These are phyloP conservation scores for Penicillium frequentans DNA, from an alignment of 2,329 filamentous ascomycete genomes.

Conservation along the genomic window DNA sequence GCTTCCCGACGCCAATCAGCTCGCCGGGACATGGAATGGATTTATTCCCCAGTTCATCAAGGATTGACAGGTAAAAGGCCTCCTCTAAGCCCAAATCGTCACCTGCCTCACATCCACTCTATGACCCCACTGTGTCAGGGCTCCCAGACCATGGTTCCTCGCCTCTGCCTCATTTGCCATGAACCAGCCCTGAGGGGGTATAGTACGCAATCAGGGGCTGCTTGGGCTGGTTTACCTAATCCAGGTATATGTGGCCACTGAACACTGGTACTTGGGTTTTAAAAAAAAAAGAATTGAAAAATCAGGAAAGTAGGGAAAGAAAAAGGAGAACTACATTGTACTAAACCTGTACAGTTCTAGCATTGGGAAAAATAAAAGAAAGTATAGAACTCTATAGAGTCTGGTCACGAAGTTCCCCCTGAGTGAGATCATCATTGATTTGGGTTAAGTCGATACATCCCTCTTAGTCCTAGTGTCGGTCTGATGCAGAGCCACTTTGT, in stretches of 20 bases:
- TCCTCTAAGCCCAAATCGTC: conserved; percentile 16
- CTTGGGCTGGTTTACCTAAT: conserved; percentile 12
- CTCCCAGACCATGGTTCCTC: conserved; percentile 30
- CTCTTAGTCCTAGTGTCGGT: conserved; percentile 25
- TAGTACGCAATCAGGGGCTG: conserved; percentile 28
- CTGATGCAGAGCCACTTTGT: conserved; percentile 26
- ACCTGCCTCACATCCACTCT: conserved; percentile 14
- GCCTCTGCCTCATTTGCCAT: conserved; percentile 23
- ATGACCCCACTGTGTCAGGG: conserved; percentile 24
- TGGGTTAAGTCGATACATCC: conserved; percentile 27
- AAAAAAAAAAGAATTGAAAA: conserved; percentile 12
- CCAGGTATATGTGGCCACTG: not conserved
- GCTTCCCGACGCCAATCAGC: conserved; percentile 23
- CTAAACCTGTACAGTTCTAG: too few relatives aligned
- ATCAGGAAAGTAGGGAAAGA: not conserved
- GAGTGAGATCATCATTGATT: conserved; percentile 24
- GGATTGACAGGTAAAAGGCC: conserved; percentile 23
- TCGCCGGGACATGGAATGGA: conserved; percentile 7
- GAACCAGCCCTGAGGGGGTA: conserved; percentile 20
- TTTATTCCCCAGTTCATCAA: conserved; percentile 27
- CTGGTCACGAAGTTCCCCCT: conserved; percentile 20
- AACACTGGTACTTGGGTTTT: not conserved
- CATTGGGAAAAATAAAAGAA: too few relatives aligned
- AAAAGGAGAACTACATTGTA: not conserved
- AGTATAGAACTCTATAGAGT: not conserved